Evolutionary conservation across 768 basidiomycete genomes (phyloP).

Genomic region (Trametes cingulata): DNA sequence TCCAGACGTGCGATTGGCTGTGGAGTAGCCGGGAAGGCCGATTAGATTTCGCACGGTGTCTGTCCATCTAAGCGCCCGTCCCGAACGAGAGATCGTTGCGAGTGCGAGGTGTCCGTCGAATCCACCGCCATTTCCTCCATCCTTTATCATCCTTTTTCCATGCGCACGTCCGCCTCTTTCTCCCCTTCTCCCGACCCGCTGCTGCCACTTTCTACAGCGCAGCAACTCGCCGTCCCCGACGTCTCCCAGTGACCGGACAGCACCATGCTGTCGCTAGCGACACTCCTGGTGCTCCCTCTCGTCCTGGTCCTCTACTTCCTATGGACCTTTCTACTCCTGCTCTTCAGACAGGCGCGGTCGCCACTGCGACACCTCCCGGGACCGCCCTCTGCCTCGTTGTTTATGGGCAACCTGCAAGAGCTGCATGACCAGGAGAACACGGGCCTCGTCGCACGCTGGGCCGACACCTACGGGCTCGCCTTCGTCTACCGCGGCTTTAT

Average conservation of each 20-base stretch:
- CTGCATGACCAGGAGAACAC: slow-evolving; percentile 63
- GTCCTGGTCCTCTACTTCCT: slow-evolving; percentile 34
- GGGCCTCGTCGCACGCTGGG: slow-evolving; percentile 48
- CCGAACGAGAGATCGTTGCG: neutral
- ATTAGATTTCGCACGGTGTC: neutral
- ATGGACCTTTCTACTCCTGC: slow-evolving; percentile 40
- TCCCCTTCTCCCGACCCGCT: slow-evolving; percentile 12
- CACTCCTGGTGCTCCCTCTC: slow-evolving; percentile 18
- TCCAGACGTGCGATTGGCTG: slow-evolving; percentile 6
- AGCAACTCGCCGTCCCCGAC: neutral
- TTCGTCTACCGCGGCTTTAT: slow-evolving; percentile 57
- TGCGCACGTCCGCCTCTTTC: slow-evolving; percentile 4
- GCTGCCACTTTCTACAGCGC: neutral
- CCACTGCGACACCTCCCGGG: slow-evolving; percentile 50
- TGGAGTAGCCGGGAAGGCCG: slow-evolving; percentile 6
- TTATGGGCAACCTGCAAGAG: slow-evolving; percentile 53
- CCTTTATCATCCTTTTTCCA: slow-evolving; percentile 23
- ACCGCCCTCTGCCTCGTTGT: slow-evolving; percentile 47
- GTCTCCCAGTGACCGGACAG: neutral
- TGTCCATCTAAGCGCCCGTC: neutral
- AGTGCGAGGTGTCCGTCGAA: neutral
- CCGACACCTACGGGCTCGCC: slow-evolving; percentile 45
- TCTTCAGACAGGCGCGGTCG: slow-evolving; percentile 47
- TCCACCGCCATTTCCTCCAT: neutral
- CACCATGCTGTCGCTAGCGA: slow-evolving; percentile 8